Base-by-base conservation (phyloP, 176 grass and related monocot genomes). In the Musa itinerans region DNA sequence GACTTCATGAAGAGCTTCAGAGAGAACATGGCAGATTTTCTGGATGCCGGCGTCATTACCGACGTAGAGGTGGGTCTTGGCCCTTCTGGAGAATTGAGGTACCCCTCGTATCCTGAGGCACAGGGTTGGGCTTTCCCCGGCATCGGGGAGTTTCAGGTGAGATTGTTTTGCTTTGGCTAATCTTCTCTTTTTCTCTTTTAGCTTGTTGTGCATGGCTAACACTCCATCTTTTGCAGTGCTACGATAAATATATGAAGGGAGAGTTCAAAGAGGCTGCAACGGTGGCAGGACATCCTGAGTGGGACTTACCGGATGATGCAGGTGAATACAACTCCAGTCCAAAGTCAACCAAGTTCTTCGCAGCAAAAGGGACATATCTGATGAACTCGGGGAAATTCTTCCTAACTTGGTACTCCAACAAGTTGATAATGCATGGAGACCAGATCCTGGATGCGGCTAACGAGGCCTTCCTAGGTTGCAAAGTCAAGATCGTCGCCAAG, bases 41-140 rank as follows among this genome's bases (percentile, higher is more conserved):
- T 98, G 63, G 88, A 83, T 82, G 84, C 68, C 11, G 88, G 80
- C 54, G 58, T 89, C 17, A 86, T 92, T 55, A 78, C 82, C 72
- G 90, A 98, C 72, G 87, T 98, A 83, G 90, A 98, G 84, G 90
- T 98, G 20, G 90, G 94, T 52, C 84, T 98, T 52, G 90, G 94
- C 58, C 94, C 94, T 59, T 77, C 83, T 55, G 86, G 94, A 74
- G 94, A 98, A 80, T 81, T 93, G 83, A 93, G 94, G 70, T 98
- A 98, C 76, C 94, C 90, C 2, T 98, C 90, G 0, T 98, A 93
- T 74, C 86, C 90, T 64, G 74, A 85, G 78, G 76, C 68, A 56
- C 90, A 98, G 29, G 94, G 90, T 57, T 98, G 94, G 90, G 67
- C 10, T 13, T 98, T 63, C 85, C 94, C 94, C 68, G 94, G 94